Base-by-base conservation (phyloP, 2,329 filamentous ascomycete genomes). In the Fusarium siculi region DNA sequence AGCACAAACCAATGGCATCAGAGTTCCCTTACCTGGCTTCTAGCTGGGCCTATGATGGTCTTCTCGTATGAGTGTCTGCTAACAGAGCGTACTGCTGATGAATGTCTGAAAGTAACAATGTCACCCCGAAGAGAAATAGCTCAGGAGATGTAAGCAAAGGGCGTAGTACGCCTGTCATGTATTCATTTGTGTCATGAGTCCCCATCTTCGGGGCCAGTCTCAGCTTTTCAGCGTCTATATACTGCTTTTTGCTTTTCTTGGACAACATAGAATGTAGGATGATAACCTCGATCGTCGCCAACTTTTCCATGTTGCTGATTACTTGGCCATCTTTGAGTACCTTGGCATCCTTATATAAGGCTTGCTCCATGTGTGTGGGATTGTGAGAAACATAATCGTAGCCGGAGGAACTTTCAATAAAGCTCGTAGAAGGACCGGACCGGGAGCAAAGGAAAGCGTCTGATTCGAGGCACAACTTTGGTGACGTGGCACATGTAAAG, bases 1-100 rank as follows among this genome's bases (percentile, higher is more conserved):
- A 34, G 23, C 16, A 50, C 4, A 14, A 14, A 34, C 5, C 15
- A 34, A 14, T 16, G 11, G 4, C 10, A 23, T 14, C 7, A 7
- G 16, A 19, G 3, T n/a, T 18, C 8, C 28, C 21, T 23, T 23
- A 14, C 21, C 7, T 34, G 7, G 5, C 28, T 34, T 23, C 30
- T 21, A 0, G 5, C 7, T 18, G 5, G 11, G 8, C 7, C 16
- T 4, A 34, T 2, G 14, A 9, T 14, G 10, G 0, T 14, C 1
- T 34, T 32, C 4, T 18, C 21, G 12, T n/a, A 4, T 16, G 9
- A 9, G 15, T n/a, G 21, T 0, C 7, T 30, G 4, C 28, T 9
- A 1, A 32, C 12, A 10, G 30, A 30, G 30, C 10, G 30, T 3
- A 30, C 30, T 30, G 30, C 30, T 11, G 30, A 30, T 10, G 30